Conservation (phyloP, 164 flowering plant species). For the Hamamelis virginiana region DNA sequence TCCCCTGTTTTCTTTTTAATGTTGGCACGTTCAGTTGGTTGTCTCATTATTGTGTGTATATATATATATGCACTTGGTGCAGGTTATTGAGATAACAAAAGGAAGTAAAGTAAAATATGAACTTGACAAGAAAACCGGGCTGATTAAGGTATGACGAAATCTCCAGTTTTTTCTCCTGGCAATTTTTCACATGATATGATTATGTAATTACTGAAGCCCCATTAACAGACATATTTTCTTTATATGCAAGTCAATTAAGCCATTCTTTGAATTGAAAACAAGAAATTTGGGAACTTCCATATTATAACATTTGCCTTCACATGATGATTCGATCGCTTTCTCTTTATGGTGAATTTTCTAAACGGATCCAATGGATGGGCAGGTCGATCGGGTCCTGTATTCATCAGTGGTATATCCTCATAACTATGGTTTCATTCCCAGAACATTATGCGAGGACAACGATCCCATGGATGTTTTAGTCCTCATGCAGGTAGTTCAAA, state of each 20-base stretch:
- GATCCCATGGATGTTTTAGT: constrained; percentile 75
- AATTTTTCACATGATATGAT: neutral
- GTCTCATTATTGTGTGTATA: neutral
- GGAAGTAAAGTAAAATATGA: constrained; percentile 52
- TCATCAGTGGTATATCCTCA: constrained; percentile 82
- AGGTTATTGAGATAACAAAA: constrained; percentile 46
- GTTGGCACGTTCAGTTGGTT: neutral
- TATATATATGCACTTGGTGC: constrained; percentile 7
- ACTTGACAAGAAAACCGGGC: constrained; percentile 45
- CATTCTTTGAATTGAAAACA: too few relatives aligned
- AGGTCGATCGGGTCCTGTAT: constrained; percentile 70
- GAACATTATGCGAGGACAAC: constrained; percentile 74
- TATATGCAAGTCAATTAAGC: too few relatives aligned
- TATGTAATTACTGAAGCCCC: neutral
- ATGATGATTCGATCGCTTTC: too few relatives aligned
- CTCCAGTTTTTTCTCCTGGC: neutral
- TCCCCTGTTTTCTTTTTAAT: too few relatives aligned
- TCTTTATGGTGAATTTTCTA: neutral
- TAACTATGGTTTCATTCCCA: constrained; percentile 75
- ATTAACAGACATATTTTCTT: neutral
- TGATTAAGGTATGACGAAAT: constrained; percentile 29
- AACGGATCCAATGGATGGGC: constrained; percentile 11
- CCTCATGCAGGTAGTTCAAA: constrained; percentile 62
- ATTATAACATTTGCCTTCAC: too few relatives aligned
- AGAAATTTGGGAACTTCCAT: too few relatives aligned